These are phyloP conservation scores for Colletotrichum tropicicola DNA, from an alignment of 2,329 filamentous ascomycete genomes.

Conservation along the genomic window DNA sequence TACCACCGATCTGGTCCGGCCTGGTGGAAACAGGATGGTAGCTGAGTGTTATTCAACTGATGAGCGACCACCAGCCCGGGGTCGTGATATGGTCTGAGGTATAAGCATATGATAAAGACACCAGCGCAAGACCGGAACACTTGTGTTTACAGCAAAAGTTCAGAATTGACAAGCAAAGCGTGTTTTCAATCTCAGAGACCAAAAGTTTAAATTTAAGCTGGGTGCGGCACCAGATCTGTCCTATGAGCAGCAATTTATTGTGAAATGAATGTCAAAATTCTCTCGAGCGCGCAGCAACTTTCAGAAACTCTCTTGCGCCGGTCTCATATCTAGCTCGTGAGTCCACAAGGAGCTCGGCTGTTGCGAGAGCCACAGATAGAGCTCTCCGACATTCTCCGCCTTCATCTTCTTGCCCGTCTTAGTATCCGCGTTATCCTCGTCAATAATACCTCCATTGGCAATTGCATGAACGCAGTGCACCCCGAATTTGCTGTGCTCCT, in stretches of 20 bases:
- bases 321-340: slow-evolving; percentile 29
- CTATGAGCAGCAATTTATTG: too few relatives aligned
- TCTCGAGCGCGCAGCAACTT: too few relatives aligned
- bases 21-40: neutral
- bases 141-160: too few relatives aligned
- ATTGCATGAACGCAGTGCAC: slow-evolving; percentile 69
- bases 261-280: too few relatives aligned
- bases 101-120: neutral
- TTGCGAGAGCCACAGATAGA: slow-evolving; percentile 55
- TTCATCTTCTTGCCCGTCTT: slow-evolving; percentile 63
- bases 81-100: neutral
- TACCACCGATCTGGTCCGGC: neutral
- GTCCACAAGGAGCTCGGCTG: slow-evolving; percentile 31
- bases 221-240: too few relatives aligned
- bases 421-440: slow-evolving; percentile 57
- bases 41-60: neutral
- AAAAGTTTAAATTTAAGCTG: too few relatives aligned
- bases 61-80: neutral
- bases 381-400: slow-evolving; percentile 65
- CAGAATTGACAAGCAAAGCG: too few relatives aligned
- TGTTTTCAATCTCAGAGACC: too few relatives aligned
- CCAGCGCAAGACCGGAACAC: neutral
- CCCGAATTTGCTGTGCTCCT: slow-evolving; percentile 64
- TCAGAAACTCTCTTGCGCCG: slow-evolving; percentile 28
- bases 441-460: slow-evolving; percentile 62